These are phyloP conservation scores for Ensete ventricosum DNA, from an alignment of 176 grass and related monocot species.

Conservation along the genomic window DNA sequence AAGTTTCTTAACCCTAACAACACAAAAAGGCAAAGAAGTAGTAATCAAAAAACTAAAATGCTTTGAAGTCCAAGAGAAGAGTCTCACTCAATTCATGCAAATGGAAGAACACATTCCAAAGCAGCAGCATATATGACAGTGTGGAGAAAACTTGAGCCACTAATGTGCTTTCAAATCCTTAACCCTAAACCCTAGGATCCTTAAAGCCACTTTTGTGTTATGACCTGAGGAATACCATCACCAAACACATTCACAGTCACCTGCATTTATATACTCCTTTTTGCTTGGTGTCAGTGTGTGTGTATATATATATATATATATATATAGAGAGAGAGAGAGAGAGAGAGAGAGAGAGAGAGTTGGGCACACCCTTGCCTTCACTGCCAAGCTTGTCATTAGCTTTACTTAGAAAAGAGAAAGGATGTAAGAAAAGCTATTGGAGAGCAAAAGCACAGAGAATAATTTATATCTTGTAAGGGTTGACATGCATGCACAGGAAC, in stretches of 20 bases:
- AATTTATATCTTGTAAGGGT: constrained; percentile 49
- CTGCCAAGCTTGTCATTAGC: constrained; percentile 89
- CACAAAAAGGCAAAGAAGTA: no score
- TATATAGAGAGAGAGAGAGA: no score
- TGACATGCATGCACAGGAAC: constrained; percentile 38
- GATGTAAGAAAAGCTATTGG: constrained; percentile 17
- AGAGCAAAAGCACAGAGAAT: constrained; percentile 28
- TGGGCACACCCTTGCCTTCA: constrained; percentile 68
- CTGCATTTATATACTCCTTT: constrained; percentile 10
- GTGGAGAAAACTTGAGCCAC: neutral
- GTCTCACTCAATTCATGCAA: no score
- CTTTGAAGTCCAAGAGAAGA: no score
- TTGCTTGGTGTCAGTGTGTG: neutral
- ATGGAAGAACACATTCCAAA: no score
- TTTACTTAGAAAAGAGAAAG: constrained; percentile 44
- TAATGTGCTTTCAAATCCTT: neutral
- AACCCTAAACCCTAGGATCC: constrained; percentile 18
- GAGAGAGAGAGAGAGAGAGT: constrained; percentile 2
- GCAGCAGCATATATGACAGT: no score
- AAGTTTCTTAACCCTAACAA: no score
- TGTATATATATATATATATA: no score
- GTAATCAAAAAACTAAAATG: no score
- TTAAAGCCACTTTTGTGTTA: constrained; percentile 34
- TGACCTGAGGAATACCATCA: constrained; percentile 31
- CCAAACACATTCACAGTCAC: constrained; percentile 7